Evolutionary conservation across 2,329 filamentous ascomycete species (phyloP), one percentile per base, ranked within the genome.

Genomic region (Akanthomyces uredinophilus): DNA sequence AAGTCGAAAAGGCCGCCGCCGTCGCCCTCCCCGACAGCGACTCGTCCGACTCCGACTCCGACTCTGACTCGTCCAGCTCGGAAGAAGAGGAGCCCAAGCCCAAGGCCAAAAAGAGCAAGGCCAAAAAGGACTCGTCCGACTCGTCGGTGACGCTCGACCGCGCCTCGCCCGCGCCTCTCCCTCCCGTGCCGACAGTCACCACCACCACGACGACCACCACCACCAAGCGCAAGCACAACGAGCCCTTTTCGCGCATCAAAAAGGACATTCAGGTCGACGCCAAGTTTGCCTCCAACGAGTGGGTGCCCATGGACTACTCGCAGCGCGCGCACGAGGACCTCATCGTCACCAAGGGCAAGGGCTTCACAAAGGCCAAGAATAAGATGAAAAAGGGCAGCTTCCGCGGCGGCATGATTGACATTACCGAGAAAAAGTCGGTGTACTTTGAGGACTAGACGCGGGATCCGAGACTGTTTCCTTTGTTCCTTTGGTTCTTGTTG

Each of bases 351-450:
- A 91, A 89, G 74, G 95, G 95, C 70, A 98, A 97, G 79, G 92
- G 92, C 4, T 99, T 99, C 78, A 98, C 94, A 64, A 99, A 99
- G 82, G 95, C 98, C 81, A 99, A 99, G 87, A 99, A 99, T 79
- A 99, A 99, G 83, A 95, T 92, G 84, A 93, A 92, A 83, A 83
- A 87, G 69, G 95, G 95, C 56, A 91, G 89, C 67, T 99, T 96
- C 82, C 87, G 90, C 53, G 95, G 95, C 50, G 95, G 95, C 7
- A 77, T 83, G 58, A 96, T 99, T 70, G 93, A 99, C 73, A 90
- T 94, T 59, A 78, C 83, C 16, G 87, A 88, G 22, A 89, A 89
- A 66, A 93, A 94, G 77, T 89, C 91, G 63, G 90, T 96, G 79
- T 97, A 96, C 79, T 99, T 99, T 76, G 92, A 97, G 6, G 54